These are phyloP conservation scores for Evernia prunastri DNA, from an alignment of 495 filamentous ascomycete species.

Conservation along the genomic window DNA sequence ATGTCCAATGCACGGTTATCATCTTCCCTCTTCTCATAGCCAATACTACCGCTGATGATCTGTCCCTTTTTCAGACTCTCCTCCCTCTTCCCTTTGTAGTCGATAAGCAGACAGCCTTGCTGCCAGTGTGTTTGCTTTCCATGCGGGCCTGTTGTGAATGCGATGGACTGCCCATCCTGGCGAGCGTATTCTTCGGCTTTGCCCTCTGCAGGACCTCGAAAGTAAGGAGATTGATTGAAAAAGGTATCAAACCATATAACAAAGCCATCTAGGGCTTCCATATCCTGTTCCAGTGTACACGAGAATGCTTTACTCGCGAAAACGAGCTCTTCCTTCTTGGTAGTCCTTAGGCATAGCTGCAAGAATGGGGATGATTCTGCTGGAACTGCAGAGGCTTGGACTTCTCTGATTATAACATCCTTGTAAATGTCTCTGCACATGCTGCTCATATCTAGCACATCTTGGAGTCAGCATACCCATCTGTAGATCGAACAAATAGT, in stretches of 20 bases:
- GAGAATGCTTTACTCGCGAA: slow-evolving; percentile 50
- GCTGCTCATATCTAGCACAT: slow-evolving; percentile 49
- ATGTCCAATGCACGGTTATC: slow-evolving; percentile 44
- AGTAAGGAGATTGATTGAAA: slow-evolving; percentile 49
- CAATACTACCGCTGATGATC: slow-evolving; percentile 41
- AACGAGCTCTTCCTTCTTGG: slow-evolving; percentile 49
- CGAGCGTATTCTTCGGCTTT: slow-evolving; percentile 36
- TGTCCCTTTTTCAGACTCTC: slow-evolving; percentile 45
- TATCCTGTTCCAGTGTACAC: slow-evolving; percentile 46
- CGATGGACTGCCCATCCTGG: slow-evolving; percentile 25
- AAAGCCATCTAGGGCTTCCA: slow-evolving; percentile 54
- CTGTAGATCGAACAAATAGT: too few species aligned
- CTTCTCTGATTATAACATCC: slow-evolving; percentile 50
- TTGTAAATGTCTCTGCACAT: slow-evolving; percentile 54
- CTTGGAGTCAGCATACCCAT: too few species aligned
- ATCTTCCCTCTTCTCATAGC: slow-evolving; percentile 44
- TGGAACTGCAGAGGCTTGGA: slow-evolving; percentile 39
- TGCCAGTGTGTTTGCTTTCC: slow-evolving; percentile 51
- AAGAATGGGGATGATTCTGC: slow-evolving; percentile 48
- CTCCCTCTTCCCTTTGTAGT: slow-evolving; percentile 35
- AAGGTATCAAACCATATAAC: slow-evolving; percentile 61
- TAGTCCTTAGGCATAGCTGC: slow-evolving; percentile 49
- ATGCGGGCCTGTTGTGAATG: slow-evolving; percentile 49
- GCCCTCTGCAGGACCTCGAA: slow-evolving; percentile 32
- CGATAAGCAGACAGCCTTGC: slow-evolving; percentile 43